Evolutionary conservation across 2,329 filamentous ascomycete genomes (phyloP), one percentile per base, ranked within the genome.

Genomic region (Ophiostoma himal-ulmi): DNA sequence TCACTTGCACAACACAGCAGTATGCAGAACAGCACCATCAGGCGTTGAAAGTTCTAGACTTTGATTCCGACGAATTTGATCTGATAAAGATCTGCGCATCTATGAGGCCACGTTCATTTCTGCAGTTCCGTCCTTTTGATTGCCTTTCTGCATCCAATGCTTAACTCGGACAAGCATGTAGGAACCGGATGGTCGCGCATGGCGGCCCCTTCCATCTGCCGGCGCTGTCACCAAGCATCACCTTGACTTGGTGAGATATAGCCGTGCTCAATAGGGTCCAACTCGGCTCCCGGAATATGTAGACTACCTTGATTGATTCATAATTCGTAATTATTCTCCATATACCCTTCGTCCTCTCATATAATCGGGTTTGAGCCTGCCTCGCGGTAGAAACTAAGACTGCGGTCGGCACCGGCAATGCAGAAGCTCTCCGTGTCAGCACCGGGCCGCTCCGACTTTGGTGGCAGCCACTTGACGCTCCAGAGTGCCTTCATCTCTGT

Each of bases 381-480:
- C 81, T 96, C 93, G 60, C 93, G 84, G 78, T 96, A 96, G 78
- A 96, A 93, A 0, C 89, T 88, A 73, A 96, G 83, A 78, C 88
- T 92, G 76, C 87, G 83, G 78, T 90, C 92, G 41, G 90, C 90
- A 1, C 93, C 93, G 20, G 89, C 91, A 0, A 91, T 92, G 74
- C 89, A 91, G 80, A 96, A 96, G 78, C 86, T 86, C 79, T 87
- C 91, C 77, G 77, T 76, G 44, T 77, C 76, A 0, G 74, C 76
- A 14, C 76, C 70, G 0, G 82, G 83, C 70, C 81, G 82, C 22
- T 81, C 82, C 1, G 86, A 85, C 81, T 91, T 93, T 13, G 91
- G 91, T 7, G 73, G 73, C 72, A 96, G 80, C 93, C 93, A 96
- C 76, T 88, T 90, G 37, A 94, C 92, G 70, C 88, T 87, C 91